These are phyloP conservation scores for Colletotrichum sp. DNA, from an alignment of 2,329 filamentous ascomycete genomes.

Conservation along the genomic window DNA sequence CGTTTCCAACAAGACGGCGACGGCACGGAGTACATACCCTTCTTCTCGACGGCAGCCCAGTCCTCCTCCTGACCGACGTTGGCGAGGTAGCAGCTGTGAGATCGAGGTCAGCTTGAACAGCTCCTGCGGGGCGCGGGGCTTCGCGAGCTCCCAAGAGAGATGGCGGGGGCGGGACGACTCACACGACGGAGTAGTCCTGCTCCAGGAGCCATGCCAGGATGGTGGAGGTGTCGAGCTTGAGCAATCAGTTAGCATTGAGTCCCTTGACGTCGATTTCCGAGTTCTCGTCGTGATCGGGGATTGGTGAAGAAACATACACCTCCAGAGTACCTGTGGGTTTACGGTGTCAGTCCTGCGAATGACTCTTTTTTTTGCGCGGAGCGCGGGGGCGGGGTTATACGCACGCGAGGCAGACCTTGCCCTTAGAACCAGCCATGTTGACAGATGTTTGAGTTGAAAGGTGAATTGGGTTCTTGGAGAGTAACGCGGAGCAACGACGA, in stretches of 20 bases:
- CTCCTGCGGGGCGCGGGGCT: background rate
- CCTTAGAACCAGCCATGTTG: slow-evolving; percentile 6
- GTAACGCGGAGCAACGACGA: background rate
- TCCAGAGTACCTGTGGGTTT: background rate
- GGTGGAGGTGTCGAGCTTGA: slow-evolving; percentile 18
- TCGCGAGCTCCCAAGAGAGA: background rate
- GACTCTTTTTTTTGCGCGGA: background rate
- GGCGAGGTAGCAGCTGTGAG: slow-evolving; percentile 51
- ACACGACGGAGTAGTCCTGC: slow-evolving; percentile 13
- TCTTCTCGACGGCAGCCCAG: slow-evolving; percentile 71
- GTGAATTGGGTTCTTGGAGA: background rate
- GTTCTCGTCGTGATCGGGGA: background rate
- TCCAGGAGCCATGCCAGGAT: slow-evolving; percentile 19
- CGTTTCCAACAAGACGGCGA: background rate
- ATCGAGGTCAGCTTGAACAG: background rate
- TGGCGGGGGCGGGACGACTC: background rate
- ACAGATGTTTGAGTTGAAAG: background rate
- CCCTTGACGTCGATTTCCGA: background rate
- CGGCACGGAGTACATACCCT: slow-evolving; percentile 48
- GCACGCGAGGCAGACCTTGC: slow-evolving; percentile 10
- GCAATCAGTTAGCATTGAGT: background rate
- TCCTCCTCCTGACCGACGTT: slow-evolving; percentile 76
- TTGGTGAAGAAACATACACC: background rate
- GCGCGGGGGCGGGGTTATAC: background rate
- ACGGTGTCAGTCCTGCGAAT: background rate